Base-by-base conservation (phyloP, 306 rosid genomes). In the Vigna angularis region DNA sequence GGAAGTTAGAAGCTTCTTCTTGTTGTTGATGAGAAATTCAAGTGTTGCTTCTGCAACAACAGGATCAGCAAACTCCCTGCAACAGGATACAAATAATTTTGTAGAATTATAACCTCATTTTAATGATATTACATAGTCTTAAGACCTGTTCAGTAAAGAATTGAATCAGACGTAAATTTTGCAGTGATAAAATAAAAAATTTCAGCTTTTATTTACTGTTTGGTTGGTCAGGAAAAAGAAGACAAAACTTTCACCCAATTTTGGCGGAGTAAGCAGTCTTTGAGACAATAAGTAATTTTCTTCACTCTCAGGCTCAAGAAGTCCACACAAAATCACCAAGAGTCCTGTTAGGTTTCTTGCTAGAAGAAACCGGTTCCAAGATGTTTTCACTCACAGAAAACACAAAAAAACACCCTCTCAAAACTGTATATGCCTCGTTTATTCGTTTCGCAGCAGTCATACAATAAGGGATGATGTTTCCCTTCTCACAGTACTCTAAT, bases 61-160 rank as follows among this genome's bases (percentile, higher is more conserved):
- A 63, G 97, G 96, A 83, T 95, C 97, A 62, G 98, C 93, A 83
- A 95, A 95, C 86, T 95, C 98, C 88, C 97, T 95, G 89, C 82
- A 90, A 71, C 10, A 67, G 71, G 66, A 82, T 52, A 82, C 76
- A 83, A 77, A 75, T 44, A 78, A 71, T 16, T 79, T 38, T 20
- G n/a, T 50, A 72, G 42, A 66, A 80, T 57, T 18, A 30, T 65
- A 66, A 38, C 62, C 24, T 49, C 51, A 45, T 55, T 10, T 22
- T 70, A 12, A 17, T 34, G 70, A 67, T 51, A 68, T 73, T 59
- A 49, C 64, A 47, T 26, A 62, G 24, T 26, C 66, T 20, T 30
- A 12, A 48, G 6, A 34, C 38, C 40, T 13, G 40, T 18, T 63
- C 63, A 12, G 53, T 51, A 64, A 28, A 52, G 32, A 15, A 40